Evolutionary conservation across 176 grass and related monocot genomes (phyloP).

Genomic region (Oryza glumipatula): DNA sequence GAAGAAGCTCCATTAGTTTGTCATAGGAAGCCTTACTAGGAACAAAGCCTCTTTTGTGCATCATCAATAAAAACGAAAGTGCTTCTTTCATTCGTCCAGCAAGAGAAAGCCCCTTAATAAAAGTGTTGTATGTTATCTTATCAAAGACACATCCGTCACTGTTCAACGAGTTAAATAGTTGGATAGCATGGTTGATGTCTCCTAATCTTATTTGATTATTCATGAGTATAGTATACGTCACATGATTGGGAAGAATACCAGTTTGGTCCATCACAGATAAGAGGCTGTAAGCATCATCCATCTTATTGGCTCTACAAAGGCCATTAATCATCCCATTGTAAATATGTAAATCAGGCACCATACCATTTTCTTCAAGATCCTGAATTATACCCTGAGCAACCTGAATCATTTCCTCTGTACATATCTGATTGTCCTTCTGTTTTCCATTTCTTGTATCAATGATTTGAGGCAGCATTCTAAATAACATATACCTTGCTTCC

Average conservation of each 20-base stretch:
- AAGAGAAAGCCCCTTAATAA: conserved; percentile 33
- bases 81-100: conserved; percentile 36
- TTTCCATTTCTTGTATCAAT: neutral
- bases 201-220: conserved; percentile 33
- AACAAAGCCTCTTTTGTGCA: conserved; percentile 48
- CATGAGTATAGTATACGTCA: conserved; percentile 49
- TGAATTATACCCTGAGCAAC: conserved; percentile 29
- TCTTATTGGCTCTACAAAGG: conserved; percentile 47
- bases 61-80: conserved; percentile 45
- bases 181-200: conserved; percentile 43
- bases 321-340: conserved; percentile 53
- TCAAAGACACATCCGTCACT: conserved; percentile 20
- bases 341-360: conserved; percentile 47
- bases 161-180: conserved; percentile 46
- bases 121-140: conserved; percentile 34
- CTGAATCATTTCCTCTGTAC: conserved; percentile 18
- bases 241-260: conserved; percentile 46
- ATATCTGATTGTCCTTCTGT: neutral
- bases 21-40: conserved; percentile 42
- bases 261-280: conserved; percentile 37
- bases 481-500: conserved; percentile 42
- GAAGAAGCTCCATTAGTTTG: conserved; percentile 34
- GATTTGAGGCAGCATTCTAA: conserved; percentile 41
- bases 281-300: conserved; percentile 44
- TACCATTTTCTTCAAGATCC: conserved; percentile 37